Conservation (phyloP, 1,139 yeast genomes). For the Candida sp. region DNA sequence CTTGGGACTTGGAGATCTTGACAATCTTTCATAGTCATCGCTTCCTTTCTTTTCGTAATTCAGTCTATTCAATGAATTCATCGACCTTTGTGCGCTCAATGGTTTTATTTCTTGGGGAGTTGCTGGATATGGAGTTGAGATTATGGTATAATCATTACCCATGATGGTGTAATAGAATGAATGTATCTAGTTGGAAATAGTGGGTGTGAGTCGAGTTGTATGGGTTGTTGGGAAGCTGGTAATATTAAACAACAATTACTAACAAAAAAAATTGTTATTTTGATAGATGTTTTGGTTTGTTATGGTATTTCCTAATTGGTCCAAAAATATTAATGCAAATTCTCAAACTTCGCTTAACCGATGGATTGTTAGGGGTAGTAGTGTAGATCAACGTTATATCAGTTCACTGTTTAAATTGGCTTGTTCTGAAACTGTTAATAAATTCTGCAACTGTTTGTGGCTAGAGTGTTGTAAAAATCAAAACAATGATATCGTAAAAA, state of each 20-base stretch:
- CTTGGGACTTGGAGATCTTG: background rate
- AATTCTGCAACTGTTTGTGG: background rate
- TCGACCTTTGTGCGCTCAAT: conserved; percentile 7
- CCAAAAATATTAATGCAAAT: background rate
- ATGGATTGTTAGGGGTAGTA: background rate
- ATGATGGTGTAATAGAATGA: background rate
- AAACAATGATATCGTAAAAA: background rate
- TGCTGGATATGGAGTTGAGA: background rate
- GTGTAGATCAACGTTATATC: background rate
- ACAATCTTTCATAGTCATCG: background rate
- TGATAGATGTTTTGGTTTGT: background rate
- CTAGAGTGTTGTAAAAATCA: background rate
- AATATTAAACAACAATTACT: background rate
- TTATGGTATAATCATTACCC: conserved; percentile 2
- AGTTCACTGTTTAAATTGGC: background rate
- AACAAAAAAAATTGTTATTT: background rate
- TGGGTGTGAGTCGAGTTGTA: background rate
- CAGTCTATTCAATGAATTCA: conserved; percentile 7
- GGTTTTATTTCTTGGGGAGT: conserved; percentile 3
- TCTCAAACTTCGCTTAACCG: background rate
- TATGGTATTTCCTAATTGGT: background rate
- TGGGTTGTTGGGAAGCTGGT: background rate
- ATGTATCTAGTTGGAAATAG: background rate
- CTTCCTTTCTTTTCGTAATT: conserved; percentile 1
- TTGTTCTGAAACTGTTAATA: background rate